These are phyloP conservation scores for Neurospora pannonica DNA, from an alignment of 495 filamentous ascomycete genomes.

Conservation along the genomic window DNA sequence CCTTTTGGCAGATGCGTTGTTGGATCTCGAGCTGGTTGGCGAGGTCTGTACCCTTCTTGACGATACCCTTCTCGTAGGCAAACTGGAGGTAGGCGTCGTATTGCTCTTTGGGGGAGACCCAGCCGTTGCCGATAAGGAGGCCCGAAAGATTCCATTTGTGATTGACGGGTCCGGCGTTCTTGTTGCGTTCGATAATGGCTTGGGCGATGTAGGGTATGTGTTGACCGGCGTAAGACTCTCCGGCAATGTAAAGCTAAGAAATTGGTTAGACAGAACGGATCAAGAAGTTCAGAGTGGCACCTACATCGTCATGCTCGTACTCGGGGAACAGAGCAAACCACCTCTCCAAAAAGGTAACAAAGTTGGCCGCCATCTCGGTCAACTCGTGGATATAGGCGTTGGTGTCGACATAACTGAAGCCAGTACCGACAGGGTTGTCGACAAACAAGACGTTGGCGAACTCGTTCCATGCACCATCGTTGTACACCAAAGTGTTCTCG, in stretches of 20 bases:
- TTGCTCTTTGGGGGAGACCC: constrained; percentile 85
- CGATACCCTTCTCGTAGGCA: constrained; percentile 62
- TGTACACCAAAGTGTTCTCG: constrained; percentile 61
- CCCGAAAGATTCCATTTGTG: constrained; percentile 73
- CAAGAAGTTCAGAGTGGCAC: constrained; percentile 22
- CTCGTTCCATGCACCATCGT: constrained; percentile 91
- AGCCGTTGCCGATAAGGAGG: constrained; percentile 91
- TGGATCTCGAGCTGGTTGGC: constrained; percentile 49
- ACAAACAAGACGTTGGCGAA: constrained; percentile 95
- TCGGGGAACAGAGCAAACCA: constrained; percentile 87
- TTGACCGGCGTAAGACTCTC: constrained; percentile 95
- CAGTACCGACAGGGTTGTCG: constrained; percentile 92
- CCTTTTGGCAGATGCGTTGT: constrained; percentile 45
- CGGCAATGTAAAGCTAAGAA: constrained; percentile 76
- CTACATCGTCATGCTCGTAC: constrained; percentile 85
- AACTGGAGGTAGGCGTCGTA: constrained; percentile 81
- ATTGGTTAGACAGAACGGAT: constrained; percentile 6
- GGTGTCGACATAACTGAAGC: constrained; percentile 89
- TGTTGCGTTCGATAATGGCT: constrained; percentile 79
- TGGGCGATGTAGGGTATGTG: constrained; percentile 94
- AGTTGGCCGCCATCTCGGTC: constrained; percentile 79
- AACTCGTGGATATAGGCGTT: constrained; percentile 78
- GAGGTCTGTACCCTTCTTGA: constrained; percentile 53
- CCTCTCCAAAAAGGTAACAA: constrained; percentile 80
- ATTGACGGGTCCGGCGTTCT: constrained; percentile 22